Base-by-base conservation (phyloP, 2,329 filamentous ascomycete genomes). In the Hypomyces perniciosus region DNA sequence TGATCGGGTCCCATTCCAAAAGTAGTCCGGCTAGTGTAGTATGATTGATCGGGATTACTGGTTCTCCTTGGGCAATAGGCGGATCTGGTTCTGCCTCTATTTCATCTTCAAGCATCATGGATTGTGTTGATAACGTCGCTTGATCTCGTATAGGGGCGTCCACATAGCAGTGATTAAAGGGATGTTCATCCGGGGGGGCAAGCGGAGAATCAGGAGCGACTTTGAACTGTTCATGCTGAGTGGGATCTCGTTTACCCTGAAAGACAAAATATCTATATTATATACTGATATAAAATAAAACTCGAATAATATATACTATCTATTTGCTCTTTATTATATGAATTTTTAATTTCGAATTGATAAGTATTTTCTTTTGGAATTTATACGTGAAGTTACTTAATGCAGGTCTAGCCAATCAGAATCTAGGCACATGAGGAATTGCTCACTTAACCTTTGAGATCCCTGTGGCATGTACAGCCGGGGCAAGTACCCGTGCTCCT, bases 11-110 rank as follows among this genome's bases (percentile, higher is more conserved):
- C 83, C 86, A 90, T 44, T 79, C 76, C 30, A 97, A 72, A 13
- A 97, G 73, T 55, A 90, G 81, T 46, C 93, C 88, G 1, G 90
- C 90, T 10, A 90, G 82, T 0, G 91, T 96, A 0, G 88, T 95
- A 62, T 97, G 92, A 57, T 95, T 88, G 29, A 84, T 80, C 1
- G 90, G 88, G 50, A 95, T 87, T 1, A 85, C 81, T 9, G 87
- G 79, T 57, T 83, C 78, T 41, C 81, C 82, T 1, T 77, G 77
- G 10, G 68, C 71, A 7, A 80, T 76, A 12, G 74, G 69, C 6
- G 75, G 74, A 7, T 76, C 75, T 20, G 77, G 75, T 40, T 77
- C 74, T 2, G 69, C 69, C 50, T 80, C 77, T 46, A 72, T 65
- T 47, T 77, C 72, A 30, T 80, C 74, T 34, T 76, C 77, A 4